Evolutionary conservation across 75 land plant species (phyloP), one percentile per base, ranked within the genome.

Genomic region (Pinus tabuliformis): DNA sequence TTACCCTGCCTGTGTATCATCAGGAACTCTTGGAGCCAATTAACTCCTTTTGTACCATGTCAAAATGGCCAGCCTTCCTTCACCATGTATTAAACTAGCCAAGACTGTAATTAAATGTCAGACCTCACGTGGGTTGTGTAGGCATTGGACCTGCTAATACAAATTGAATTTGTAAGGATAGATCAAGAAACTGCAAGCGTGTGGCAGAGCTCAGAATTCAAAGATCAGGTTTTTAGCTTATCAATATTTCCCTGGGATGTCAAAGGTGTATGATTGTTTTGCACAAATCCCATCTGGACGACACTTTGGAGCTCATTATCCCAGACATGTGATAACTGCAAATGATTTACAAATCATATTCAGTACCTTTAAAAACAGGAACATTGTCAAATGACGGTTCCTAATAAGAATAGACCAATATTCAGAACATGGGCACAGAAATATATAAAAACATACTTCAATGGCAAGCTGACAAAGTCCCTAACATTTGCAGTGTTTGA

Each of bases 251-350:
- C 28, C 79, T 83, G 72, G 70, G 83, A 84, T 20, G 77, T 66
- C 33, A 77, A 78, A 77, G 20, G 56, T 59, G 59, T 77, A 26
- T 77, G 75, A 57, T 84, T 81, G 62, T 72, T 81, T 74, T 82
- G 93, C 37, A 71, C 82, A 42, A 78, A 84, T 56, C 92, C 87
- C 96, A 91, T 93, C 58, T 93, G 94, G 24, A 89, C 92, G 30
- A 92, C 73, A 58, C 76, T 92, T 36, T 89, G 90, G 16, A 93
- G 90, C 56, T 93, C 96, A 74, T 90, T 89, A 49, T 88, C 92
- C 91, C 94, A 91, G 11, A 86, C 77, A 62, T 73, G 58, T 22
- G 92, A 36, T 75, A 82, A 45, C 96, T 93, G 86, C 52, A 83
- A 72, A 49, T 49, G 54, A 8, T 49, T 49, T 49, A 79, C 3